Evolutionary conservation across 1,284 basidiomycete genomes (phyloP), one percentile per base, ranked within the genome.

Genomic region (Megacollybia platyphylla): DNA sequence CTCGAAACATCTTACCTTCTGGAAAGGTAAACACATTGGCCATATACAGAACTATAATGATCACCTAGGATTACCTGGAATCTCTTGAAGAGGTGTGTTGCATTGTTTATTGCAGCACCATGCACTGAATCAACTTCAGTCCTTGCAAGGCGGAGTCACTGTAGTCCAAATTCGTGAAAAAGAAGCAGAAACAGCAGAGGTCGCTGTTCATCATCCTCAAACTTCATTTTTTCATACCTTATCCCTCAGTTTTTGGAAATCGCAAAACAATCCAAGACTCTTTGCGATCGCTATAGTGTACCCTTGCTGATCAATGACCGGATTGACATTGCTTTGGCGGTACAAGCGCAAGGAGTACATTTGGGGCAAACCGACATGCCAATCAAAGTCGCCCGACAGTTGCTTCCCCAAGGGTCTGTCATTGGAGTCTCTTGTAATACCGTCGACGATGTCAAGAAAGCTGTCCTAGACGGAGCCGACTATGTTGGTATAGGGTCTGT

Each of bases 291-390:
- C 61, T 87, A 92, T 67, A 70, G 73, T 40, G 77, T 96, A 15
- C 90, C 89, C 0, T 67, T 97, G 24, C 67, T 97, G 46, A 87
- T 97, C 63, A 97, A 97, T 55, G 91, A 94, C 61, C 79, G 91
- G 9, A 68, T 93, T 46, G 91, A 94, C 54, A 78, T 96, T 36
- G 87, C 86, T 4, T 70, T 92, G 24, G 85, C 87, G 7, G 66
- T 87, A 18, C 65, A 73, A 41, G 82, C 81, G 1, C 76, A 79
- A 40, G 92, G 88, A 4, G 78, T 97, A 7, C 93, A 97, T 55
- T 68, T 97, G 40, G 93, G 93, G 3, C 93, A 97, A 63, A 76
- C 78, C 0, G 93, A 97, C 57, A 87, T 93, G 70, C 79, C 87
- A 2, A 67, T 89, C 1, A 50, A 65, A 2, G 55, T 79, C 24